Evolutionary conservation across 352 stramenopile genomes (phyloP).

Genomic region (Globisporangium sylvaticum): DNA sequence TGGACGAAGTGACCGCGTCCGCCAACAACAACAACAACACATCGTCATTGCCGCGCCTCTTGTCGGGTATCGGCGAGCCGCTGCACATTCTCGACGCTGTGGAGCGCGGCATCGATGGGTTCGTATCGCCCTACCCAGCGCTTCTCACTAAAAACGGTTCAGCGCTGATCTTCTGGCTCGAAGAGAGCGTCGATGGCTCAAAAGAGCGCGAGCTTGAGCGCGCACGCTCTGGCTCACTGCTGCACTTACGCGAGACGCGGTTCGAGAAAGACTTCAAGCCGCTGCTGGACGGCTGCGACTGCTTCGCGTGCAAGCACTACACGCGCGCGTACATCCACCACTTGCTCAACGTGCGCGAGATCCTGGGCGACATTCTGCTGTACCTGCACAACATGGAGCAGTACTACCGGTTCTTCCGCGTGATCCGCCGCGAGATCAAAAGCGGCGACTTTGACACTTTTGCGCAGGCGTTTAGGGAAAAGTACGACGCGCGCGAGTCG

Average conservation of each 20-base stretch:
- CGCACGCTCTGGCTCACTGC: conserved; percentile 34
- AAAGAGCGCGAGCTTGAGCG: conserved; percentile 26
- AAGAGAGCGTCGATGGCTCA: conserved; percentile 28
- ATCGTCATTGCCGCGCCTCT: conserved; percentile 59
- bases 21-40: conserved; percentile 7
- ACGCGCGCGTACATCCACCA: conserved; percentile 91
- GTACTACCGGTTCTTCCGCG: conserved; percentile 68
- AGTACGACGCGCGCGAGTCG: conserved; percentile 46
- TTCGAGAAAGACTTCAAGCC: conserved; percentile 64
- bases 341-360: conserved; percentile 90
- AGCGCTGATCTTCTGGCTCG: conserved; percentile 63
- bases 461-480: conserved; percentile 31
- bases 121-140: conserved; percentile 65
- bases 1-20: conserved; percentile 27
- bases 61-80: conserved; percentile 65
- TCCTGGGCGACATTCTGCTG: conserved; percentile 89
- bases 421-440: conserved; percentile 49
- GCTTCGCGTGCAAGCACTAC: conserved; percentile 72
- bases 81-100: conserved; percentile 55
- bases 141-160: conserved; percentile 41
- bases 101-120: conserved; percentile 52
- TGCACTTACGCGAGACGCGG: conserved; percentile 64
- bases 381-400: conserved; percentile 86
- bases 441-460: conserved; percentile 40
- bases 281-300: conserved; percentile 58